Conservation (phyloP, 768 basidiomycete genomes). For the Russula earlei region DNA sequence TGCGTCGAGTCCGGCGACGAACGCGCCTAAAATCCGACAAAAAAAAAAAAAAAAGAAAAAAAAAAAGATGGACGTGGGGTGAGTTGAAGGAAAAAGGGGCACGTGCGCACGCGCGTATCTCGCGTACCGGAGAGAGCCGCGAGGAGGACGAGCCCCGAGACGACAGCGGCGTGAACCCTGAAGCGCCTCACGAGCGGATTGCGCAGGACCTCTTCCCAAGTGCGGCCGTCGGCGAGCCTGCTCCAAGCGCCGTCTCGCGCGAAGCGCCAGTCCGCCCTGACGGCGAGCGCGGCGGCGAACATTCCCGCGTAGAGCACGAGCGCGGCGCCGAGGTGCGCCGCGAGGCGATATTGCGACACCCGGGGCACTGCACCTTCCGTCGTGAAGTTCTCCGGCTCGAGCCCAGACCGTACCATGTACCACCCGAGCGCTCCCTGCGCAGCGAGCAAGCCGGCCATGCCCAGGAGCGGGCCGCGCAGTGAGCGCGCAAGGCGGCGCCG, state of each 20-base stretch:
- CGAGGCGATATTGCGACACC: constrained; percentile 93
- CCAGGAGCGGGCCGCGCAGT: constrained; percentile 55
- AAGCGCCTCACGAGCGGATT: constrained; percentile 52
- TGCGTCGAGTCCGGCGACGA: constrained; percentile 96
- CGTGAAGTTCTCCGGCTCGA: constrained; percentile 73
- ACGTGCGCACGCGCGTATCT: constrained; percentile 15
- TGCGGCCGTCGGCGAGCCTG: constrained; percentile 34
- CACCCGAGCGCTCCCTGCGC: constrained; percentile 90
- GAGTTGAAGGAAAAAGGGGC: not conserved
- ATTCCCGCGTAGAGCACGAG: constrained; percentile 90
- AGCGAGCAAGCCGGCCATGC: constrained; percentile 75
- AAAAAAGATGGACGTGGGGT: too few species aligned
- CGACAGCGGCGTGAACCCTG: constrained; percentile 43
- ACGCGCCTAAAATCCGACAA: constrained; percentile 59
- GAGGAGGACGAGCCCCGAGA: constrained; percentile 75
- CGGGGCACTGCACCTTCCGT: constrained; percentile 82
- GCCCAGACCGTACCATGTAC: constrained; percentile 99
- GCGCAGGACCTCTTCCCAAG: constrained; percentile 40
- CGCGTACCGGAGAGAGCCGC: constrained; percentile 81
- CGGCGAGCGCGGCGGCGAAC: constrained; percentile 68
- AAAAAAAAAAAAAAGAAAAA: too few species aligned
- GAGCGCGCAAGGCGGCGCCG: constrained; percentile 58
- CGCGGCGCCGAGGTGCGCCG: constrained; percentile 88
- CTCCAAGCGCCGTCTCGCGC: constrained; percentile 50
- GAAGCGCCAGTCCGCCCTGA: constrained; percentile 73